phyloP scores from a whole-genome alignment of 169 alveolate genomes.

The Cryptosporidium sp. region DNA sequence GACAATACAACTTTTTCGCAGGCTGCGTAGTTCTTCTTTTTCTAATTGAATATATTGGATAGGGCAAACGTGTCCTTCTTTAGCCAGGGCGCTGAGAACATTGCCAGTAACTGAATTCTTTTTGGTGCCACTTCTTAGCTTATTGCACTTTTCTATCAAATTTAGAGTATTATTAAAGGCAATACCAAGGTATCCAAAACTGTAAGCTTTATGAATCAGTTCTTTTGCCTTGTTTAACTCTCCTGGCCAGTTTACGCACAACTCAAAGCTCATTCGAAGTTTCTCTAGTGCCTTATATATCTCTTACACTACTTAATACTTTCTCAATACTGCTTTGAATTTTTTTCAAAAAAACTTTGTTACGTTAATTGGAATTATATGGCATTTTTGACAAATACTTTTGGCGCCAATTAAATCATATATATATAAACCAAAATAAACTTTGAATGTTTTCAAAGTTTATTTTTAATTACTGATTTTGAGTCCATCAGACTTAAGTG shows the following conservation, averaged over 20 bases:
- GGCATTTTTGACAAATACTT: neutral
- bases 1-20: neutral
- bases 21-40: neutral
- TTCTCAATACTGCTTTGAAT: neutral
- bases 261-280: constrained; percentile 51
- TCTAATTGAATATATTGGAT: constrained; percentile 36
- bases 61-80: constrained; percentile 65
- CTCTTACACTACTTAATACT: neutral
- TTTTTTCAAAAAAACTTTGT: neutral
- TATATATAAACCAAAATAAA: too few relatives aligned
- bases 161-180: constrained; percentile 51
- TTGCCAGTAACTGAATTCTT: constrained; percentile 3
- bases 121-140: neutral
- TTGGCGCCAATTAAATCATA: neutral
- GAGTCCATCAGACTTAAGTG: neutral
- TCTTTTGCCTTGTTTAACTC: constrained; percentile 1
- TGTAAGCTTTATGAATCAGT: constrained; percentile 35
- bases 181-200: constrained; percentile 55
- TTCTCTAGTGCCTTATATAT: neutral
- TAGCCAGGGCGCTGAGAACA: constrained; percentile 29
- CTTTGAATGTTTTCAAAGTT: too few relatives aligned
- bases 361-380: neutral
- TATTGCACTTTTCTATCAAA: constrained; percentile 37
- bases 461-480: too few relatives aligned
- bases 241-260: constrained; percentile 71